A percentile compares a stretch with the other conserved stretches of the same genome.
These are phyloP conservation scores for Ampelocalamus luodianensis DNA, from an alignment of 176 grass and related monocot species.

Conservation along the genomic window DNA sequence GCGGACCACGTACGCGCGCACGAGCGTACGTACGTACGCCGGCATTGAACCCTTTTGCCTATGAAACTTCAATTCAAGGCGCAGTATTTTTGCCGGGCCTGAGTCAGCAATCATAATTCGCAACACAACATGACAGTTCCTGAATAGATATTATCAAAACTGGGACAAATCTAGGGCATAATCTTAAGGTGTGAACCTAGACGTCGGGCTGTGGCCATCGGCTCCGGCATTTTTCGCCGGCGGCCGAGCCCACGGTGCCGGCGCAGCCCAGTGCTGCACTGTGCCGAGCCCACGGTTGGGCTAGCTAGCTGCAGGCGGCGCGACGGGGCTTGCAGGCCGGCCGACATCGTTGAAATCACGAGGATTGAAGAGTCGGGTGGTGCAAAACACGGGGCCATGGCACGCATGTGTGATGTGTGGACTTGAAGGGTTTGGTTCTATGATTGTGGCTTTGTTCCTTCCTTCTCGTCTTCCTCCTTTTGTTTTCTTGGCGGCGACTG, in stretches of 20 bases:
- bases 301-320: not conserved
- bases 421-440: not conserved
- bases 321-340: not conserved
- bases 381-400: conserved; percentile 9
- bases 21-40: too few relatives aligned
- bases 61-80: not conserved
- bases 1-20: too few relatives aligned
- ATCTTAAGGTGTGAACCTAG: not conserved
- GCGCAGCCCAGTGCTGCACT: not conserved
- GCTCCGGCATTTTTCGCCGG: conserved; percentile 23
- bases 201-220: not conserved
- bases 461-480: not conserved
- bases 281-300: not conserved
- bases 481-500: not conserved
- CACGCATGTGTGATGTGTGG: conserved; percentile 24
- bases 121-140: not conserved
- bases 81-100: not conserved
- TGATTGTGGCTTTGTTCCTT: not conserved
- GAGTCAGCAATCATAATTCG: not conserved
- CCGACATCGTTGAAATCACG: not conserved
- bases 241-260: not conserved
- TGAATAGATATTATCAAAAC: not conserved
- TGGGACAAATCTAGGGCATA: not conserved
- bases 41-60: not conserved
- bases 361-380: not conserved